A percentile compares a stretch with the other conserved stretches of the same genome.
Conservation (phyloP, 2,329 filamentous ascomycete species). For the Pestalotiopsis sp. region DNA sequence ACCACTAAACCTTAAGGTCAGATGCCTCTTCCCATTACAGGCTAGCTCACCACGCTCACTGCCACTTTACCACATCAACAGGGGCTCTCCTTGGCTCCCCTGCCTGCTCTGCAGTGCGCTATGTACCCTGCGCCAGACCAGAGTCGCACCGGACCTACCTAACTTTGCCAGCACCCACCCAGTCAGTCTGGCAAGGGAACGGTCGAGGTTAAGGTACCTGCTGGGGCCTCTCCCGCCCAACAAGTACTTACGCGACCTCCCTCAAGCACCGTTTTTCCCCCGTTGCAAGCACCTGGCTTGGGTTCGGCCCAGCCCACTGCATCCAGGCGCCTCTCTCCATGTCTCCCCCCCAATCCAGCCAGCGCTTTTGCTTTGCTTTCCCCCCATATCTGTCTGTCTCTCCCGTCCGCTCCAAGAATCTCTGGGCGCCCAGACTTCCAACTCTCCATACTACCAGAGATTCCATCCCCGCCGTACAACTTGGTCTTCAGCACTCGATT, state of each 20-base stretch:
- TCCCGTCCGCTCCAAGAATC: slow-evolving; percentile 9
- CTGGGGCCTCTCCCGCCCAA: not conserved
- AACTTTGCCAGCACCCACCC: not conserved
- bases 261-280: slow-evolving; percentile 6
- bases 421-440: slow-evolving; percentile 15
- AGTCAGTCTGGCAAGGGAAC: not conserved
- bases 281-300: not conserved
- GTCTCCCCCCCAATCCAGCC: not conserved
- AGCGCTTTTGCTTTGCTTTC: not conserved
- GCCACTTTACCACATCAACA: not conserved
- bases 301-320: not conserved
- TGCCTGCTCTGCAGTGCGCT: not conserved
- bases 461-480: slow-evolving; percentile 6
- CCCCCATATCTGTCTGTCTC: slow-evolving; percentile 3
- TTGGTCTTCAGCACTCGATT: not conserved
- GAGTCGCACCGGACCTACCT: not conserved
- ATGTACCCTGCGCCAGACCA: not conserved
- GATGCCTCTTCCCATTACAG: slow-evolving; percentile 7
- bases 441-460: slow-evolving; percentile 8
- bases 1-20: slow-evolving; percentile 7
- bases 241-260: not conserved
- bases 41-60: slow-evolving; percentile 1
- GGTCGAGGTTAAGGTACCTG: not conserved
- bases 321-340: not conserved
- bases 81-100: not conserved